Conservation (phyloP, 495 filamentous ascomycete genomes). For the Xylaria flabelliformis region DNA sequence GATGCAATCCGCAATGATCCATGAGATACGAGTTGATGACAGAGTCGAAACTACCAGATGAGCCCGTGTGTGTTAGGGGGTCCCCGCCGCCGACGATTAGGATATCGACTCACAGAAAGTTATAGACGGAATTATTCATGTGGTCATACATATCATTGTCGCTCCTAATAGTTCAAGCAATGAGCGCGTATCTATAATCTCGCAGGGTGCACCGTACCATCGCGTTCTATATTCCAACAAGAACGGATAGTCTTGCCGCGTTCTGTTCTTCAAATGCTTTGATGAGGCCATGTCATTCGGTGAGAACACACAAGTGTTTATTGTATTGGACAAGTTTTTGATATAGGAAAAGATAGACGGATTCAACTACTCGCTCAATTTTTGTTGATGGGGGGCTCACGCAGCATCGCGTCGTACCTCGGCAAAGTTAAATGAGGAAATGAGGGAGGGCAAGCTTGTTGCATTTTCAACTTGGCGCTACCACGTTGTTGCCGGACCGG, state of each 20-base stretch:
- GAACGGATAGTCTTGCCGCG: slow-evolving; percentile 76
- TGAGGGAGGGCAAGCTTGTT: too few relatives aligned
- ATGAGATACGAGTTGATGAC: slow-evolving; percentile 92
- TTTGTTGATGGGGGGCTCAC: background rate
- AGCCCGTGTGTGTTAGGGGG: slow-evolving; percentile 1
- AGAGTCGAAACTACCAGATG: slow-evolving; percentile 67
- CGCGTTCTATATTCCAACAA: slow-evolving; percentile 83
- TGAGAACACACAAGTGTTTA: background rate
- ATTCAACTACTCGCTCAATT: background rate
- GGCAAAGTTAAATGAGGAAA: too few relatives aligned
- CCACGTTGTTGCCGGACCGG: background rate
- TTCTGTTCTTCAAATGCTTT: slow-evolving; percentile 64
- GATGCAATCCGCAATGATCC: slow-evolving; percentile 75
- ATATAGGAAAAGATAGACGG: background rate
- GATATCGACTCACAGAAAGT: slow-evolving; percentile 61
- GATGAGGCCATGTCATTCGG: slow-evolving; percentile 40
- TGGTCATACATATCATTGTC: slow-evolving; percentile 98
- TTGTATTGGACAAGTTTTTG: background rate
- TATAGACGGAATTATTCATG: slow-evolving; percentile 84
- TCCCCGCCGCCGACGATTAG: background rate
- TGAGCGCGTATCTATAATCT: slow-evolving; percentile 14
- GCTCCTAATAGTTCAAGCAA: slow-evolving; percentile 58
- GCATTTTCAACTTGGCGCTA: background rate
- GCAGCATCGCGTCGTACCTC: background rate
- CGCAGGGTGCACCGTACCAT: slow-evolving; percentile 64